phyloP scores from a whole-genome alignment of 805 yeast species.

The Nakazawaea sp. region DNA sequence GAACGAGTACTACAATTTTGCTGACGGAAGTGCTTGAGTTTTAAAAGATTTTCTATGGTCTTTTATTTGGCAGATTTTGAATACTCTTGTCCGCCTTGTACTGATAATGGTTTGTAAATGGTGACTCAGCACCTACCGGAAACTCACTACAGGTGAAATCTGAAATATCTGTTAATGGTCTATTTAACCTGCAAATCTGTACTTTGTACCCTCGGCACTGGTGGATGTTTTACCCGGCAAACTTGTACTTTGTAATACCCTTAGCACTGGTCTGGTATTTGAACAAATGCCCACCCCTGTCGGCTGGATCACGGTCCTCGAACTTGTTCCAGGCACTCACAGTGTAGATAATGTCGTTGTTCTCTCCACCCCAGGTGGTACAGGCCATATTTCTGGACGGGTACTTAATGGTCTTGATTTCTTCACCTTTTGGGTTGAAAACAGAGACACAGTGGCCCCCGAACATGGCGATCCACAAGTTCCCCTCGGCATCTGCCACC shows the following conservation, averaged over 20 bases:
- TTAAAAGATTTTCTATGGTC: too few species aligned
- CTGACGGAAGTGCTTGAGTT: too few species aligned
- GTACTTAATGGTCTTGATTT: slow-evolving; percentile 16
- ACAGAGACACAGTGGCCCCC: slow-evolving; percentile 18
- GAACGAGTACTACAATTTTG: too few species aligned
- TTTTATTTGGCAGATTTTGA: too few species aligned
- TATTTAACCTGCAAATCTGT: too few species aligned
- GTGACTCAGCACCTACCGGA: too few species aligned
- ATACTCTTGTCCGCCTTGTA: too few species aligned
- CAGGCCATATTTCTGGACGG: slow-evolving; percentile 21
- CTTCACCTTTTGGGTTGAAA: slow-evolving; percentile 20
- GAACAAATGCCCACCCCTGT: slow-evolving; percentile 26
- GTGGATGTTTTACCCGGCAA: slow-evolving; percentile 18
- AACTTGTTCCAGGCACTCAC: slow-evolving; percentile 17
- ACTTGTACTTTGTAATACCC: slow-evolving; percentile 22
- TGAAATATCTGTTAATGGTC: too few species aligned
- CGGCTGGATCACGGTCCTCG: slow-evolving; percentile 12
- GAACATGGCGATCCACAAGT: slow-evolving; percentile 16
- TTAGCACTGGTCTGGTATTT: slow-evolving; percentile 17
- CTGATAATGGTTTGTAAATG: too few species aligned
- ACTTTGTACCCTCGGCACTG: slow-evolving; percentile 13
- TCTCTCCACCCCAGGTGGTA: slow-evolving; percentile 28
- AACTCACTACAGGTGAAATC: too few species aligned
- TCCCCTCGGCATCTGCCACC: slow-evolving; percentile 15
- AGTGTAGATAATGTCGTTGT: slow-evolving; percentile 20